Base-by-base conservation (phyloP, 139 green algal species). In the Coccomyxa sp. region DNA sequence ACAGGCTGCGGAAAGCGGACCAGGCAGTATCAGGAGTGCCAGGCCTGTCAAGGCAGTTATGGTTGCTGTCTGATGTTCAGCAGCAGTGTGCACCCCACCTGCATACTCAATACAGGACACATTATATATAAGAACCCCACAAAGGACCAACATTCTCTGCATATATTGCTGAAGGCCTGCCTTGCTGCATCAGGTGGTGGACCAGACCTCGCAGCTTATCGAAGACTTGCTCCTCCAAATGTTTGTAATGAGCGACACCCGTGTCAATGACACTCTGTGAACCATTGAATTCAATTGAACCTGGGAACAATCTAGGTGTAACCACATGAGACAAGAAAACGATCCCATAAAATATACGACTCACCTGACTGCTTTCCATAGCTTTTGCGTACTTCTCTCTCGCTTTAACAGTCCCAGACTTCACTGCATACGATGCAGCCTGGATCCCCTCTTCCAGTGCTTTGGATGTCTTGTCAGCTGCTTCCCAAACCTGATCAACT, bases 41-140 rank as follows among this genome's bases (percentile, higher is more conserved):
- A 60, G 32, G 12, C 31, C 77, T 12, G 78, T 28, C 23, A 67
- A 59, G 3, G 30, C 81, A 13, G 81, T 68, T 23, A 77, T 28
- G 28, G 77, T 76, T 10, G 76, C 77, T 30, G 83, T 28, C 0
- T 84, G 38, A 63, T 91, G 66, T 32, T 91, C 83, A 25, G 63
- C 31, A 21, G 27, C 83, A 58, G 57, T 79, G 10, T 58, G 28
- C 17, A 91, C 77, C 13, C 86, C 88, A 45, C 82, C 86, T 84
- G 74, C 81, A 84, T 68, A 13, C n/a, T 25, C 9, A 11, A 14
- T 71, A 25, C 63, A 71, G 63, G 18, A 71, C 63, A 80, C 45
- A 71, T 60, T 1, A 58, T 59, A 4, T 1, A 76, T 25, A 67
- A 80, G 76, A 0, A 80, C 0, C 25, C 67, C 17, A 15, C 25